Evolutionary conservation across 306 rosid species (phyloP), one percentile per base, ranked within the genome.

Genomic region (Prosopis cineraria): DNA sequence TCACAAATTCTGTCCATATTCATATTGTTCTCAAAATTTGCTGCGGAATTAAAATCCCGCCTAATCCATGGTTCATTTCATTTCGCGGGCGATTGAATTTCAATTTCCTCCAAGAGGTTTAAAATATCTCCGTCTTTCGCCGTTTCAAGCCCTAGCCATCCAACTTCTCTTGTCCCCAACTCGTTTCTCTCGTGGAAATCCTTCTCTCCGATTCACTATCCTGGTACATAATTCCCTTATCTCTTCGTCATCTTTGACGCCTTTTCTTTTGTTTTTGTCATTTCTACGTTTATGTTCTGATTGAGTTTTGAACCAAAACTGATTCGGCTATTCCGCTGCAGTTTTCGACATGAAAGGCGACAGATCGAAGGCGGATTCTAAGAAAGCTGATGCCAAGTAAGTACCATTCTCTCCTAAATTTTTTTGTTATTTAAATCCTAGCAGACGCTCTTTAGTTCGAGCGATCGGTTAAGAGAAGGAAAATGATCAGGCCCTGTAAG

Each of bases 11-110:
- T 34, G 8, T 65, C 4, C 29, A 6, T n/a, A 48, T n/a, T n/a
- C n/a, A n/a, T 19, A 5, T 64, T 37, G 4, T 19, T 5, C 16
- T 36, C 29, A 36, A 65, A 64, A 66, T n/a, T 66, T 10, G 5
- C 9, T 1, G 70, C n/a, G 27, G 9, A 72, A 78, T 82, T 73
- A 70, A 79, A 81, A 82, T 85, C 93, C 89, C 90, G 89, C 93
- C 93, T 75, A 86, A 87, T 87, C 87, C 85, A 77, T 53, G 3
- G 16, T n/a, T 44, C 33, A 52, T 78, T 83, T 85, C 88, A 87
- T 89, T 89, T 87, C 77, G 85, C 76, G 56, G 70, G 85, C 86
- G 87, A 84, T 89, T 89, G 89, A 89, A 89, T 89, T 87, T 87
- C 90, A 89, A 86, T 84, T 89, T 87, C 72, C 79, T 79, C 31